phyloP scores from a whole-genome alignment of 805 yeast species.

The Saccharomycopsis vini region DNA sequence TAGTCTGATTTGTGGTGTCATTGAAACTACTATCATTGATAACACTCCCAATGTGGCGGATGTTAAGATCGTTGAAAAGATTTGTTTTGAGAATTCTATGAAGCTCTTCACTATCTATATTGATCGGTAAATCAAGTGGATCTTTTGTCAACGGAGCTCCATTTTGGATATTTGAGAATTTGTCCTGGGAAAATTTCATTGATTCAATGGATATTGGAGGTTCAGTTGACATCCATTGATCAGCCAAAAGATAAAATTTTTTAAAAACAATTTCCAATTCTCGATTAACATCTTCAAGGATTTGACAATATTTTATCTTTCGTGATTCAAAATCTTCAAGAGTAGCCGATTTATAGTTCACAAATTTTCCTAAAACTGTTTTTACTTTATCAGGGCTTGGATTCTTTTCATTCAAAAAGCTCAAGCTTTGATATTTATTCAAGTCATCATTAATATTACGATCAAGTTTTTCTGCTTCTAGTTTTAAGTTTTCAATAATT shows the following conservation, averaged over 20 bases:
- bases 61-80: conserved; percentile 7
- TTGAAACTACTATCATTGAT: conserved; percentile 12
- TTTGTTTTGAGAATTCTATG: conserved; percentile 6
- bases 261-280: conserved; percentile 1
- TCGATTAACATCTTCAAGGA: neutral
- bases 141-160: too few relatives aligned
- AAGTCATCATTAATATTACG: neutral
- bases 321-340: conserved; percentile 3
- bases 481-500: neutral
- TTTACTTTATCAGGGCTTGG: neutral
- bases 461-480: neutral
- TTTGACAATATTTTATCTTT: neutral
- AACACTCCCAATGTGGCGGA: conserved; percentile 11
- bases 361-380: neutral
- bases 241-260: conserved; percentile 2
- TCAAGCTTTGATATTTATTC: neutral
- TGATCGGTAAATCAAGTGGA: too few relatives aligned
- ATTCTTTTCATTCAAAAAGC: neutral
- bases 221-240: neutral
- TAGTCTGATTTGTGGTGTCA: neutral
- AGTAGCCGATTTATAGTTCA: neutral
- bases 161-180: too few relatives aligned
- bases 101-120: conserved; percentile 2
- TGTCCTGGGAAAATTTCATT: too few relatives aligned
- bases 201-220: neutral